Percentiles rank a stretch among this genome's conserved stretches.
Conservation (phyloP, 2,329 filamentous ascomycete genomes). For the Aureobasidium vineae region DNA sequence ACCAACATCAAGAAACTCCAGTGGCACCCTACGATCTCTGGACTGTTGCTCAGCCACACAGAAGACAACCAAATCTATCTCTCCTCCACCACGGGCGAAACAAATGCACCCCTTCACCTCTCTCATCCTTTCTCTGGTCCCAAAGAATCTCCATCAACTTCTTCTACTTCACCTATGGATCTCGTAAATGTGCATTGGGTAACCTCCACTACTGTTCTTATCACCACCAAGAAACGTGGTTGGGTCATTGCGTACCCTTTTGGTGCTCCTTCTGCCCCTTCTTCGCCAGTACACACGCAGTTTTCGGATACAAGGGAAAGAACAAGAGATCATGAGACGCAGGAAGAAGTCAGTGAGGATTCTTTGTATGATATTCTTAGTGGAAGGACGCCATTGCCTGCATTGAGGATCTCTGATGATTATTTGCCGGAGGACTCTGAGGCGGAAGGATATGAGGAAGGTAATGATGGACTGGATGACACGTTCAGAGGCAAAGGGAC, state of each 20-base stretch:
- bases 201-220: slow-evolving; percentile 39
- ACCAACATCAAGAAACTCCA: slow-evolving; percentile 44
- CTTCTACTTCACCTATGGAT: slow-evolving; percentile 19
- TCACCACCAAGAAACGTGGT: slow-evolving; percentile 38
- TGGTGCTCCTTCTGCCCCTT: slow-evolving; percentile 33
- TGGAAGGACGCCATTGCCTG: slow-evolving; percentile 46
- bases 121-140: slow-evolving; percentile 19
- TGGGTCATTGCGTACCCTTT: slow-evolving; percentile 46
- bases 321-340: slow-evolving; percentile 29
- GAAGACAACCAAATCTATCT: slow-evolving; percentile 43
- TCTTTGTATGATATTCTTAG: slow-evolving; percentile 50
- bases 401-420: slow-evolving; percentile 30
- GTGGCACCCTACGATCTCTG: slow-evolving; percentile 45
- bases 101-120: slow-evolving; percentile 31
- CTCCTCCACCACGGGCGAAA: slow-evolving; percentile 35
- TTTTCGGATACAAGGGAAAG: neutral
- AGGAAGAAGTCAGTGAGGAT: slow-evolving; percentile 45
- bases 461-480: slow-evolving; percentile 41
- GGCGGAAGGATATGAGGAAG: slow-evolving; percentile 35
- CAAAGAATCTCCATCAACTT: slow-evolving; percentile 26
- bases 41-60: slow-evolving; percentile 46
- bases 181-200: slow-evolving; percentile 26
- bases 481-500: slow-evolving; percentile 44
- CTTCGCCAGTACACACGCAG: neutral
- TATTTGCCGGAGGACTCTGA: slow-evolving; percentile 32